These are phyloP conservation scores for Suillus fuscotomentosus DNA, from an alignment of 768 basidiomycete genomes.

Conservation along the genomic window DNA sequence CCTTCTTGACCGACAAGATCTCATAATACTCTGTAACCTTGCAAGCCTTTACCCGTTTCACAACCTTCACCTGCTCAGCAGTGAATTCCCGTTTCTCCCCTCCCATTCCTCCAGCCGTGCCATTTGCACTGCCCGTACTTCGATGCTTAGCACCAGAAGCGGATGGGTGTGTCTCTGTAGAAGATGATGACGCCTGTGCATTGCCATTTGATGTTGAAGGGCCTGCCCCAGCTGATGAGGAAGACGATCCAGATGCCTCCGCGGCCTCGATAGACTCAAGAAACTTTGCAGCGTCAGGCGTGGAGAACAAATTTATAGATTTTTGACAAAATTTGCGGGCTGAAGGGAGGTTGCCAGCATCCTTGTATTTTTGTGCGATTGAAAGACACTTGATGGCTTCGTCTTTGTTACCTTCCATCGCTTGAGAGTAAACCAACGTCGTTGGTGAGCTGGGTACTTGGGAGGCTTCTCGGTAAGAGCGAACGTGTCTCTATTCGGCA, in stretches of 20 bases:
- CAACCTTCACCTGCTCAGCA: constrained; percentile 75
- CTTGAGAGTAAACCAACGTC: constrained; percentile 12
- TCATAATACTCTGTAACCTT: constrained; percentile 92
- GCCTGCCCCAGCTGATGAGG: constrained; percentile 39
- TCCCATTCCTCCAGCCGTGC: constrained; percentile 61
- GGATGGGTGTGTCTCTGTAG: constrained; percentile 70
- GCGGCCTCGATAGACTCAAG: constrained; percentile 66
- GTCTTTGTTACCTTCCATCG: constrained; percentile 87
- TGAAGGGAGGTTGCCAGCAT: constrained; percentile 67
- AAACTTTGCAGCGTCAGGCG: constrained; percentile 69
- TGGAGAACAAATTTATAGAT: constrained; percentile 78
- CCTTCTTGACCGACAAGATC: constrained; percentile 76
- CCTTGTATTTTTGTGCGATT: constrained; percentile 75
- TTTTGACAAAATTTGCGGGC: constrained; percentile 91
- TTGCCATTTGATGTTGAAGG: constrained; percentile 35
- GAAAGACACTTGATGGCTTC: constrained; percentile 80
- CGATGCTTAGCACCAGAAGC: constrained; percentile 72
- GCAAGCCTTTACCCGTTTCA: constrained; percentile 83
- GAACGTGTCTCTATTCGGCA: constrained; percentile 5
- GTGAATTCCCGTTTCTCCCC: constrained; percentile 86
- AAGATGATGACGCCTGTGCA: constrained; percentile 44
- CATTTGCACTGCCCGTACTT: constrained; percentile 37
- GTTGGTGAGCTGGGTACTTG: neutral
- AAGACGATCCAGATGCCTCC: constrained; percentile 32
- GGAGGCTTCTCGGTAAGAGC: neutral